Conservation (phyloP, 2,329 filamentous ascomycete genomes). For the Aspergillus quadrilineatus region DNA sequence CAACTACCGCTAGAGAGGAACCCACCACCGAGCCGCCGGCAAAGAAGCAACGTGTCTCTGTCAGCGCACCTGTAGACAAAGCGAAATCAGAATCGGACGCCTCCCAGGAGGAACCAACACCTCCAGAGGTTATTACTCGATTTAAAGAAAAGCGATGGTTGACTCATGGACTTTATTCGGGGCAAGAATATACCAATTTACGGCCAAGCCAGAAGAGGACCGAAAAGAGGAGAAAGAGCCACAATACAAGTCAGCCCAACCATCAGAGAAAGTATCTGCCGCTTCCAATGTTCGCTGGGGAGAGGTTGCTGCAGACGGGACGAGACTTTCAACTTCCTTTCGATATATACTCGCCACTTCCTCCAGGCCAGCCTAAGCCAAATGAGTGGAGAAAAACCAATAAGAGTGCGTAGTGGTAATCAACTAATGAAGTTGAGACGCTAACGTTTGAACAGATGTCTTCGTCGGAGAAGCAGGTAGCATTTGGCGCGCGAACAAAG, state of each 20-base stretch:
- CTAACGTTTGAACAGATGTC: constrained; percentile 63
- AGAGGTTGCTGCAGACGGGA: constrained; percentile 68
- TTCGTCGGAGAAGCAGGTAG: constrained; percentile 81
- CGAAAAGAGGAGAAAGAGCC: constrained; percentile 36
- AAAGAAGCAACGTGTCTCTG: constrained; percentile 47
- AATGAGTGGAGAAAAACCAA: constrained; percentile 90
- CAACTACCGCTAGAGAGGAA: constrained; percentile 28
- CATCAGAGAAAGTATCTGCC: constrained; percentile 57
- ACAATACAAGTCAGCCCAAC: constrained; percentile 27
- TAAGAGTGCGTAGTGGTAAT: constrained; percentile 64
- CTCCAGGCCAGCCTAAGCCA: constrained; percentile 82
- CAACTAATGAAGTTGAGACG: neutral
- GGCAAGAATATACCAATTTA: constrained; percentile 62
- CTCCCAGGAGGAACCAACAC: constrained; percentile 21
- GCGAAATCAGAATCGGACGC: constrained; percentile 20
- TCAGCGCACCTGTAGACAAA: constrained; percentile 31
- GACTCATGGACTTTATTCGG: constrained; percentile 79
- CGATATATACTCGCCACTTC: constrained; percentile 83
- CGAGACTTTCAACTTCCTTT: constrained; percentile 87
- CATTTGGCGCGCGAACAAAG: constrained; percentile 76
- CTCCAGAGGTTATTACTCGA: constrained; percentile 24
- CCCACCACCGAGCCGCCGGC: constrained; percentile 27
- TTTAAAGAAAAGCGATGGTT: constrained; percentile 71
- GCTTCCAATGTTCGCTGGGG: constrained; percentile 73
- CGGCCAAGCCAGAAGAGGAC: constrained; percentile 52